Conservation (phyloP, 2,329 filamentous ascomycete genomes). For the Hortaea sp. region DNA sequence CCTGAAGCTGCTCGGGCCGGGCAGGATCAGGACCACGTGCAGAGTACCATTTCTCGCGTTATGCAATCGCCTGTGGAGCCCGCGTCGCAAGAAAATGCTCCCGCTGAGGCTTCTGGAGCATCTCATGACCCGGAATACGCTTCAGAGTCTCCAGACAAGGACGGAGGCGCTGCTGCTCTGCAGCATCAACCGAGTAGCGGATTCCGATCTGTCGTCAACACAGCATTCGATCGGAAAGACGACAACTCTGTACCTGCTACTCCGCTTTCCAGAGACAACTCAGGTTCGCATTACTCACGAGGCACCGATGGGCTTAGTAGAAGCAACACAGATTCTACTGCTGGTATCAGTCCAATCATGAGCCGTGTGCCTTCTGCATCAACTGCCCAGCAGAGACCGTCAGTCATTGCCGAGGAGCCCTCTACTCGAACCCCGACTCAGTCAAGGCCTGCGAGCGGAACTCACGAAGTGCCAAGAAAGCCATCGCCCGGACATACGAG, state of each 20-base stretch:
- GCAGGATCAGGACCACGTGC: not conserved
- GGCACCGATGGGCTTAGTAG: constrained; percentile 21
- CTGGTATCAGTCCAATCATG: constrained; percentile 57
- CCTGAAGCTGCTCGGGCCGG: not conserved
- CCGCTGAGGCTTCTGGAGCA: too few relatives aligned
- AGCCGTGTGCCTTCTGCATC: constrained; percentile 41
- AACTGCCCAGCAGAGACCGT: constrained; percentile 25
- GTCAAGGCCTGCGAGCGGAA: constrained; percentile 20
- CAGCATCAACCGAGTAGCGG: constrained; percentile 35
- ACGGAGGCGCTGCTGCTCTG: not conserved
- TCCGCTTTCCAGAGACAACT: constrained; percentile 38
- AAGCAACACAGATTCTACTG: constrained; percentile 54
- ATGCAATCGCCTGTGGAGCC: not conserved
- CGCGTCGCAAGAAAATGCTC: too few relatives aligned
- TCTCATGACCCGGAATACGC: too few relatives aligned
- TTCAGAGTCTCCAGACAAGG: too few relatives aligned
- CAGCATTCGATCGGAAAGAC: constrained; percentile 53
- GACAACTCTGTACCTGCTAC: constrained; percentile 45
- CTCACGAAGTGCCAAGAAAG: constrained; percentile 24
- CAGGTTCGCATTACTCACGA: constrained; percentile 10
- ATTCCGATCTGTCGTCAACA: constrained; percentile 49
- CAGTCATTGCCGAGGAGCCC: constrained; percentile 47
- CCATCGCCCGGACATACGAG: constrained; percentile 31
- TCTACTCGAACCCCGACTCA: constrained; percentile 19
- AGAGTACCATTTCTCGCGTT: not conserved